Percentiles rank a stretch among this genome's conserved stretches.
Evolutionary conservation across 805 yeast species (phyloP).

Genomic region (Ogataea henricii): DNA sequence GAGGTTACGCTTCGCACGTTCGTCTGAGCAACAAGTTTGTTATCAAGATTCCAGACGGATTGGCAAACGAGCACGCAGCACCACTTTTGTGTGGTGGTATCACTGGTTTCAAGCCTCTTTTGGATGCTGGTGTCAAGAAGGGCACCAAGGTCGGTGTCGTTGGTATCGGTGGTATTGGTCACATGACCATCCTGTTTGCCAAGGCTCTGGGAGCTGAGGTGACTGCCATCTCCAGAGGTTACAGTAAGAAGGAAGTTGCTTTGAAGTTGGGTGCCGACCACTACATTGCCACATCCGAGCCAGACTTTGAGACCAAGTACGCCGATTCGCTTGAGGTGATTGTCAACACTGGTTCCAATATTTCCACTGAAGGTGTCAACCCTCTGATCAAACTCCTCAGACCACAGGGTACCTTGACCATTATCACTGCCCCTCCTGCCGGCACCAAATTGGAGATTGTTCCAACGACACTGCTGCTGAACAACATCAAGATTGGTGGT

Average conservation of each 20-base stretch:
- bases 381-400: slow-evolving; percentile 59
- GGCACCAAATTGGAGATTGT: slow-evolving; percentile 13
- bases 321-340: slow-evolving; percentile 48
- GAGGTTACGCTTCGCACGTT: slow-evolving; percentile 71
- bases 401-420: slow-evolving; percentile 58
- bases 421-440: slow-evolving; percentile 46
- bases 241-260: slow-evolving; percentile 53
- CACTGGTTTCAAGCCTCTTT: slow-evolving; percentile 69
- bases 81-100: slow-evolving; percentile 80
- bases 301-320: slow-evolving; percentile 36
- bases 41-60: slow-evolving; percentile 59
- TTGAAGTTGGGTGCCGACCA: slow-evolving; percentile 57
- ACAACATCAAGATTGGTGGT: slow-evolving; percentile 55
- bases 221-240: slow-evolving; percentile 54
- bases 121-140: slow-evolving; percentile 42
- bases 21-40: slow-evolving; percentile 65
- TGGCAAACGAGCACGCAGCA: slow-evolving; percentile 58
- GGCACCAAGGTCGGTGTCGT: slow-evolving; percentile 54
- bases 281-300: slow-evolving; percentile 50
- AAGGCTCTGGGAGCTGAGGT: slow-evolving; percentile 66
- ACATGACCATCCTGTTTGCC: slow-evolving; percentile 59
- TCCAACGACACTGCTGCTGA: slow-evolving; percentile 34
- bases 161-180: slow-evolving; percentile 72
- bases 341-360: slow-evolving; percentile 27
- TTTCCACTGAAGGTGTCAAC: slow-evolving; percentile 16